phyloP scores from a whole-genome alignment of 2,329 filamentous ascomycete species.

The Bipolaris bicolor region DNA sequence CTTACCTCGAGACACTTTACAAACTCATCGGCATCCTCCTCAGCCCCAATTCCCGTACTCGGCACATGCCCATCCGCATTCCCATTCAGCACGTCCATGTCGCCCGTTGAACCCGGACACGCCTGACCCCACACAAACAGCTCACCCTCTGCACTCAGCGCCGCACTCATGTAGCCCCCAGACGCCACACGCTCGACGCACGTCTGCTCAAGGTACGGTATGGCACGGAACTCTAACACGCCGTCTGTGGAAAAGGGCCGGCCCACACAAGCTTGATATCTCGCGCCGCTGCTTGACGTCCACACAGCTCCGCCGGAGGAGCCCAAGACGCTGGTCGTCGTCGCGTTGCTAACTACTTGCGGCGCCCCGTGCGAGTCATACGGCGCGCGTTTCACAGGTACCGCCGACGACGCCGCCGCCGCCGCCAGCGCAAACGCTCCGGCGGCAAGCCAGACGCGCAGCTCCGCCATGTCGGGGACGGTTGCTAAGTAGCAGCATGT shows the following conservation, averaged over 20 bases:
- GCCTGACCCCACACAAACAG: conserved; percentile 45
- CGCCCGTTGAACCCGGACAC: conserved; percentile 25
- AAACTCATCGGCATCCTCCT: conserved; percentile 35
- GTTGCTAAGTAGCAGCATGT: not conserved
- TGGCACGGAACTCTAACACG: conserved; percentile 10
- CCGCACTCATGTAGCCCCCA: conserved; percentile 44
- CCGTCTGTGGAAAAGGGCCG: not conserved
- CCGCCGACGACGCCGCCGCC: not conserved
- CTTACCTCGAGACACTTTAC: conserved; percentile 31
- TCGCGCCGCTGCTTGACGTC: not conserved
- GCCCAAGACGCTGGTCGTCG: not conserved
- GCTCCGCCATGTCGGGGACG: conserved; percentile 1
- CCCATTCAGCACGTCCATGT: conserved; percentile 25
- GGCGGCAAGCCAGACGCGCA: not conserved
- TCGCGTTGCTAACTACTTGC: not conserved
- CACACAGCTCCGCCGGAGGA: not conserved
- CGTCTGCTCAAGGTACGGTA: conserved; percentile 39
- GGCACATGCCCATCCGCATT: not conserved
- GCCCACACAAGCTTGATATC: conserved; percentile 1
- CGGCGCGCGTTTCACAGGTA: not conserved
- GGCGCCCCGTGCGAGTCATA: not conserved
- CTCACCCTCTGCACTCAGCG: conserved; percentile 38
- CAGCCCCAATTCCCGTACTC: conserved; percentile 4
- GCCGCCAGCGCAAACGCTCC: not conserved
- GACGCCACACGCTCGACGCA: conserved; percentile 31